Percentiles rank a stretch among this genome's conserved stretches.
Conservation (phyloP, 2,329 filamentous ascomycete species). For the Zymoseptoria brevis region DNA sequence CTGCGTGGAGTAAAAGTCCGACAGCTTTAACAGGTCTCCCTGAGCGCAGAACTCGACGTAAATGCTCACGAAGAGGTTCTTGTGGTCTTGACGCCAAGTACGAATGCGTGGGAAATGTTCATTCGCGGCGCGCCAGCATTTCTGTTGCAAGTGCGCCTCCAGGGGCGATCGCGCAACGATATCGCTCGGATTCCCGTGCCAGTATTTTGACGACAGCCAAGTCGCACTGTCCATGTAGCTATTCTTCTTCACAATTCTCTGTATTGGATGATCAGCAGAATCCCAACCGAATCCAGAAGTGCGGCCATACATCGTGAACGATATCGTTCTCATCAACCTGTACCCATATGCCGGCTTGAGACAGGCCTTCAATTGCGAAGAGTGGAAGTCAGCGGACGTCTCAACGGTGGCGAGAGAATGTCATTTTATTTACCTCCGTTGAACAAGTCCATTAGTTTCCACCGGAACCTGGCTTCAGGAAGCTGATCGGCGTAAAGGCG, state of each 20-base stretch:
- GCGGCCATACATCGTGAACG: background rate
- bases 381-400: background rate
- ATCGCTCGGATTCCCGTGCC: background rate
- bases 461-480: too few relatives aligned
- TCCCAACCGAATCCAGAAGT: too few relatives aligned
- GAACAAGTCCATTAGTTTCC: too few relatives aligned
- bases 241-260: background rate
- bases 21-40: background rate
- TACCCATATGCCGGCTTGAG: background rate
- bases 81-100: background rate
- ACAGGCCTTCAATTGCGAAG: background rate
- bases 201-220: background rate
- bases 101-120: background rate
- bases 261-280: too few relatives aligned
- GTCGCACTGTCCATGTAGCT: background rate
- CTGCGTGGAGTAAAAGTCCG: background rate
- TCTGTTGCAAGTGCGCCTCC: background rate
- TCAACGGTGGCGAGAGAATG: too few relatives aligned
- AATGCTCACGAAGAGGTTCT: conserved; percentile 2
- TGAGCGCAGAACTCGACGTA: conserved; percentile 1
- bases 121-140: background rate
- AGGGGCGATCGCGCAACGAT: background rate
- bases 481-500: too few relatives aligned
- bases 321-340: background rate
- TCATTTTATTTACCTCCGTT: too few relatives aligned